These are phyloP conservation scores for Kockovaella imperatae DNA, from an alignment of 768 basidiomycete genomes.

Conservation along the genomic window DNA sequence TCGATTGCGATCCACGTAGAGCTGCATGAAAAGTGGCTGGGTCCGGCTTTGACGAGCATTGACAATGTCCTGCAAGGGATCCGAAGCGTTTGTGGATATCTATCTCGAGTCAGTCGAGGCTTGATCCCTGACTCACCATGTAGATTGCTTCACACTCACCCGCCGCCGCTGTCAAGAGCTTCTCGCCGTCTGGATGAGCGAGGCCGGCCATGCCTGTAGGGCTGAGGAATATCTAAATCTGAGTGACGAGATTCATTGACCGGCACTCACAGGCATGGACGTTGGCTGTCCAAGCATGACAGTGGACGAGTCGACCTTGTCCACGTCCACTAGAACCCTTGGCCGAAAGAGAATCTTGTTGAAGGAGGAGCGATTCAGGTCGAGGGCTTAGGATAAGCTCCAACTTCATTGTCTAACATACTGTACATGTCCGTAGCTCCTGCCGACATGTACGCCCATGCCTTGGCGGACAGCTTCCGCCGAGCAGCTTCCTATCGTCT, in stretches of 20 bases:
- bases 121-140: slow-evolving; percentile 26
- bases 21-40: slow-evolving; percentile 46
- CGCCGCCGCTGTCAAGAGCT: slow-evolving; percentile 38
- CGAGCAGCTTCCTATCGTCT: slow-evolving; percentile 32
- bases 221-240: slow-evolving; percentile 41
- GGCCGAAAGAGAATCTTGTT: slow-evolving; percentile 45
- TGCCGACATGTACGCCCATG: slow-evolving; percentile 43
- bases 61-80: slow-evolving; percentile 41
- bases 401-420: slow-evolving; percentile 11
- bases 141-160: slow-evolving; percentile 32
- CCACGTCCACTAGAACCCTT: slow-evolving; percentile 41
- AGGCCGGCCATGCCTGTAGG: slow-evolving; percentile 47
- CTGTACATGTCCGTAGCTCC: slow-evolving; percentile 44
- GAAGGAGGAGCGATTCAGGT: slow-evolving; percentile 30
- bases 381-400: slow-evolving; percentile 17
- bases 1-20: slow-evolving; percentile 38
- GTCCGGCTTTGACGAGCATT: slow-evolving; percentile 7
- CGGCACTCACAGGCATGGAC: slow-evolving; percentile 31
- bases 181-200: slow-evolving; percentile 45
- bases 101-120: slow-evolving; percentile 5
- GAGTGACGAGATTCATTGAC: neutral
- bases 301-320: slow-evolving; percentile 36
- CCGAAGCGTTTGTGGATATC: slow-evolving; percentile 46
- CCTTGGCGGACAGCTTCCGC: slow-evolving; percentile 35
- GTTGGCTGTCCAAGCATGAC: slow-evolving; percentile 42